Conservation (phyloP, 1,139 yeast genomes). For the Saccharomyces pastorianus region DNA sequence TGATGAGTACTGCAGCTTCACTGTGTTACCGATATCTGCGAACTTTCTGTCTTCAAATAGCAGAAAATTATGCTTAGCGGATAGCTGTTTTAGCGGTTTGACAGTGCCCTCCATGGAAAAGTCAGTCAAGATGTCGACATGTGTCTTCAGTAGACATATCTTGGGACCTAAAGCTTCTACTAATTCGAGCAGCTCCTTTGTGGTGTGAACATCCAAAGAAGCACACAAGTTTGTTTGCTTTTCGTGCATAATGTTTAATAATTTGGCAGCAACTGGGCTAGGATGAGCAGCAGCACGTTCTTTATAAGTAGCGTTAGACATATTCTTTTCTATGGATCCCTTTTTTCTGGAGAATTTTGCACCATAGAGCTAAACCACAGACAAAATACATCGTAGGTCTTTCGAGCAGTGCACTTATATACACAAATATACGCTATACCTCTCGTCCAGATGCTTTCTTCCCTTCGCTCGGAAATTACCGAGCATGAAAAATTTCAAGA, state of each 20-base stretch:
- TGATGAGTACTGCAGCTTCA: slow-evolving; percentile 82
- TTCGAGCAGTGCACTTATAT: not conserved
- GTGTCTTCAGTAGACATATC: slow-evolving; percentile 89
- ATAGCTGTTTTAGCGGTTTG: slow-evolving; percentile 57
- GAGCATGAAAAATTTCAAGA: not conserved
- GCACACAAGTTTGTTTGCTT: slow-evolving; percentile 91
- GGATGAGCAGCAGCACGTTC: slow-evolving; percentile 63
- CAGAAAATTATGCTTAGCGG: slow-evolving; percentile 73
- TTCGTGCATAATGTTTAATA: slow-evolving; percentile 64
- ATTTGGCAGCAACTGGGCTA: slow-evolving; percentile 71
- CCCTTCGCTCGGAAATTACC: not conserved
- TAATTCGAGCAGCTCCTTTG: slow-evolving; percentile 60
- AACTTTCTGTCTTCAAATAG: slow-evolving; percentile 94
- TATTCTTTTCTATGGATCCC: not conserved
- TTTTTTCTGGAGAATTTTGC: not conserved
- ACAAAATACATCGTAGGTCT: not conserved
- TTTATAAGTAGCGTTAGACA: slow-evolving; percentile 43
- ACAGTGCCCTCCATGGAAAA: slow-evolving; percentile 76
- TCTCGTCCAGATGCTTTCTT: not conserved
- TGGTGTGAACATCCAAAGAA: slow-evolving; percentile 82
- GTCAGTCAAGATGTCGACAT: slow-evolving; percentile 86
- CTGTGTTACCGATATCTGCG: slow-evolving; percentile 98
- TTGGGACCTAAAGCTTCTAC: slow-evolving; percentile 82
- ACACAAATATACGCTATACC: not conserved
- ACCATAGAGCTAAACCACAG: not conserved